Percentiles rank a stretch among this genome's conserved stretches.
These are phyloP conservation scores for Aspergillus panamensis DNA, from an alignment of 495 filamentous ascomycete genomes.

Conservation along the genomic window DNA sequence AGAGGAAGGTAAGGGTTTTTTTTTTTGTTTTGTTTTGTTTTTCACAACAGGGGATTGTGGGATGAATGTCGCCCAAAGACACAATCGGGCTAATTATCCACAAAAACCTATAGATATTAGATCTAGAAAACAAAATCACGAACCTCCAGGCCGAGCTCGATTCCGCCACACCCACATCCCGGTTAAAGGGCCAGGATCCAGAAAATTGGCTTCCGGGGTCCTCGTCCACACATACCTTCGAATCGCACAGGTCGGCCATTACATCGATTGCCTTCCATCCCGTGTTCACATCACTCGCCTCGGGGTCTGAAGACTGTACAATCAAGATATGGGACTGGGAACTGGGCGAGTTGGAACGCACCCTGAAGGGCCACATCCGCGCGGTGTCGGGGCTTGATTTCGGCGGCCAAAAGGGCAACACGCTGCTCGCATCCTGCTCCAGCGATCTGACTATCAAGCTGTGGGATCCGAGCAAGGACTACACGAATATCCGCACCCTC, in stretches of 20 bases:
- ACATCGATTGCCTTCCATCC: constrained; percentile 95
- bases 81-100: not conserved
- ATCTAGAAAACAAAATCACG: constrained; percentile 71
- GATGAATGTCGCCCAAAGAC: not conserved
- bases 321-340: constrained; percentile 99
- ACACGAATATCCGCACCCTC: constrained; percentile 92
- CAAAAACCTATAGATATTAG: constrained; percentile 69
- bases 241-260: constrained; percentile 78
- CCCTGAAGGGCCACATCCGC: constrained; percentile 91
- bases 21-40: not conserved
- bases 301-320: constrained; percentile 88
- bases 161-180: constrained; percentile 72
- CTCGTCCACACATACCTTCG: constrained; percentile 61
- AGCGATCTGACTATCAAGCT: constrained; percentile 92
- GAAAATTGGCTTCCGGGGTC: constrained; percentile 81
- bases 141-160: constrained; percentile 80
- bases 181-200: constrained; percentile 80
- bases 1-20: constrained; percentile 70
- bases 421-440: constrained; percentile 84
- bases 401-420: constrained; percentile 81
- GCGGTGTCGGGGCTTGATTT: constrained; percentile 87
- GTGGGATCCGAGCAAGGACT: constrained; percentile 92
- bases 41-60: not conserved
- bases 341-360: constrained; percentile 84
- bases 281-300: constrained; percentile 84